Base-by-base conservation (phyloP, 2,329 filamentous ascomycete species). In the Fusarium coffeatum region DNA sequence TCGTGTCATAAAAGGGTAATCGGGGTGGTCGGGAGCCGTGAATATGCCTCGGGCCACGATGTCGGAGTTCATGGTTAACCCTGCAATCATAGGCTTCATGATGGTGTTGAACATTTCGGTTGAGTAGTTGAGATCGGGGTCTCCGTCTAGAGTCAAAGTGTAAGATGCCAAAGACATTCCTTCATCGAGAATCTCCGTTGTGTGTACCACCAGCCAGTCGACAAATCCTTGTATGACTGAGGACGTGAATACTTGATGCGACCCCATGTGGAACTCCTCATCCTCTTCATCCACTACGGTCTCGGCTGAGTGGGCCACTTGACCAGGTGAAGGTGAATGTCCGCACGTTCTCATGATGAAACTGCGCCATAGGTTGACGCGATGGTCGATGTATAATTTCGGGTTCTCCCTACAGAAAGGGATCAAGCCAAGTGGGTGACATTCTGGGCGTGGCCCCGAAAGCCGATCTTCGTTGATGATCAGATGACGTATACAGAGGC, bases 331-430 rank as follows among this genome's bases (percentile, higher is more conserved):
- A n/a, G n/a, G n/a, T n/a, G n/a, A n/a, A n/a, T n/a, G n/a, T n/a
- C n/a, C n/a, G n/a, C n/a, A n/a, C n/a, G n/a, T n/a, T n/a, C n/a
- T n/a, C n/a, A n/a, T n/a, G n/a, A n/a, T n/a, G n/a, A n/a, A n/a
- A n/a, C n/a, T n/a, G n/a, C n/a, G n/a, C n/a, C n/a, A n/a, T n/a
- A n/a, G n/a, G n/a, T n/a, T n/a, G n/a, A n/a, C n/a, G n/a, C n/a
- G 53, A 1, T 66, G 58, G 8, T 72, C 55, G 11, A 72, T 7
- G 2, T 30, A 45, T 0, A 72, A 20, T 4, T 3, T 23, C 7
- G 58, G 37, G 13, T 70, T 72, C 8, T 72, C 50, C 1, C 22
- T 41, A 15, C 59, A 70, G 27, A 70, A 72, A 0, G 55, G 60
- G 4, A 72, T 68, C 4, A 72, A 3, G 0, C 66, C 69, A 8